Evolutionary conservation across 2,329 filamentous ascomycete species (phyloP), one percentile per base, ranked within the genome.

Genomic region (Arthroderma sp.): DNA sequence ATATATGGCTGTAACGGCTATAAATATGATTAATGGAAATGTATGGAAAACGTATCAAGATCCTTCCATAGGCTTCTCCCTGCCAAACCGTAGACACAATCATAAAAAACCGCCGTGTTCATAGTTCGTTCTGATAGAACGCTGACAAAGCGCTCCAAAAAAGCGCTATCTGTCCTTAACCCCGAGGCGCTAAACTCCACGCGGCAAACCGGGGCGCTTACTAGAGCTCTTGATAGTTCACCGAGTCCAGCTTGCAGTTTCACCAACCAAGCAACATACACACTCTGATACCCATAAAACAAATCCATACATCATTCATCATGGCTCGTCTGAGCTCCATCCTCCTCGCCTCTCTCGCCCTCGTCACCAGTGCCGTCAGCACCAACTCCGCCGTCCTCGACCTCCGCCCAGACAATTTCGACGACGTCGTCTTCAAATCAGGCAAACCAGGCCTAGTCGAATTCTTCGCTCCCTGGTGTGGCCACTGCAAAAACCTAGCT

Each of bases 401-500:
- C 65, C 81, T 98, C 50, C 80, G 83, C 48, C 87, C 89, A 45
- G 71, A 72, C 57, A 98, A 95, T 73, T 98, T 98, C 65, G 89
- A 96, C 71, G 70, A 82, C 40, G 74, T 94, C 45, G 86, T 94
- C 52, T 74, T 94, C 49, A 79, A 93, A 64, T 89, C 85, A 38
- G 87, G 87, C 66, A 96, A 94, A 72, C 89, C 91, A 37, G 88
- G 91, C 0, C 80, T 98, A 28, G 87, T 96, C 56, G 88, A 96
- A 66, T 98, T 98, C 77, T 96, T 94, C 62, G 91, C 91, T 31
- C 88, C 89, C 27, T 98, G 91, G 91, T 98, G 91, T 61, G 93
- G 91, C 30, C 91, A 98, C 75, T 98, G 91, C 86, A 96, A 96
- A 77, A 94, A 72, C 60, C 83, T 98, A 31, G 91, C 91, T 10